Conservation (phyloP, 495 filamentous ascomycete species). For the Aspergillus funiculosus region DNA sequence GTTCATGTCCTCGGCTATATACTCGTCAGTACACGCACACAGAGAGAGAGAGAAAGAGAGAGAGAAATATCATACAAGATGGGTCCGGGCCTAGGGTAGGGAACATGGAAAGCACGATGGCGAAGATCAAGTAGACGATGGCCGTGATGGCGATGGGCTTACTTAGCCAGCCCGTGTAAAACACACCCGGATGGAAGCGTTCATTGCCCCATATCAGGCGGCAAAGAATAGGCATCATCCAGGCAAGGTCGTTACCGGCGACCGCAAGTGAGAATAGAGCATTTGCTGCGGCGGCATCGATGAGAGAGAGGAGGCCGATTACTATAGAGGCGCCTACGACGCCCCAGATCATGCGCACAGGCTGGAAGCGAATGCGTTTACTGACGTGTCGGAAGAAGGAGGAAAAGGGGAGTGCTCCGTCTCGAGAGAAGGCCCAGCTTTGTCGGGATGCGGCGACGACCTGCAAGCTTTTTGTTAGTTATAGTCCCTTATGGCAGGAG, state of each 20-base stretch:
- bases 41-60: not conserved
- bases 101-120: slow-evolving; percentile 54
- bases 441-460: slow-evolving; percentile 54
- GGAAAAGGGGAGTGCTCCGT: slow-evolving; percentile 57
- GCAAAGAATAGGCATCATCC: slow-evolving; percentile 57
- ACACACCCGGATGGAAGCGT: slow-evolving; percentile 58
- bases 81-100: slow-evolving; percentile 53
- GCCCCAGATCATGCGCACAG: slow-evolving; percentile 57
- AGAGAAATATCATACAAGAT: slow-evolving; percentile 31
- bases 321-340: slow-evolving; percentile 46
- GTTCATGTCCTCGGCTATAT: slow-evolving; percentile 51
- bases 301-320: slow-evolving; percentile 55
- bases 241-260: slow-evolving; percentile 57
- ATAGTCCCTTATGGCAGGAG: not conserved
- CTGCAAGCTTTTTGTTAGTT: slow-evolving; percentile 20
- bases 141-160: slow-evolving; percentile 50
- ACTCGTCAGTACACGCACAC: not conserved
- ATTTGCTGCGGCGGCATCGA: slow-evolving; percentile 51
- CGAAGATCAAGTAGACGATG: slow-evolving; percentile 51
- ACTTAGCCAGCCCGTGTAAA: slow-evolving; percentile 53
- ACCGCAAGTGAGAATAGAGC: slow-evolving; percentile 60
- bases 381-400: slow-evolving; percentile 55
- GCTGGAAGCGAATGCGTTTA: slow-evolving; percentile 53
- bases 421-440: slow-evolving; percentile 57
- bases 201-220: slow-evolving; percentile 57